These are phyloP conservation scores for Fusarium tupiense DNA, from an alignment of 2,329 filamentous ascomycete species.

Conservation along the genomic window DNA sequence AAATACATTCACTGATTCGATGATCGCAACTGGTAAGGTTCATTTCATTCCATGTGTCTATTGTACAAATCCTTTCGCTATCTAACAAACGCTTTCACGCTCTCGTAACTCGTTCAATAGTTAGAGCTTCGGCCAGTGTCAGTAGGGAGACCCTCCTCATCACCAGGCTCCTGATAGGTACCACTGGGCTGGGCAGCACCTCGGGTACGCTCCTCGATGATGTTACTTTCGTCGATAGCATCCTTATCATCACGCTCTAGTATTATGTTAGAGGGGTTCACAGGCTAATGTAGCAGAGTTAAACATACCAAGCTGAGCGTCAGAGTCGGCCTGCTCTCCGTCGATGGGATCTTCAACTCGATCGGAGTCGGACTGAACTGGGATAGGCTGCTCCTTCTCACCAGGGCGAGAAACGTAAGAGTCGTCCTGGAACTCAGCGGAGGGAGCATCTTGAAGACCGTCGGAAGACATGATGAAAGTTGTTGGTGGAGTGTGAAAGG, in stretches of 20 bases:
- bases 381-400: slow-evolving; percentile 32
- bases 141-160: slow-evolving; percentile 33
- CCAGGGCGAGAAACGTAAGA: slow-evolving; percentile 31
- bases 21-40: rapidly evolving
- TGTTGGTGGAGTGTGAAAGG: background rate
- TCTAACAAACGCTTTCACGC: background rate
- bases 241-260: slow-evolving; percentile 32
- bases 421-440: slow-evolving; percentile 24
- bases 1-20: too few species aligned
- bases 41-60: background rate
- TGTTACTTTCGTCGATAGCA: slow-evolving; percentile 32
- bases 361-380: slow-evolving; percentile 34
- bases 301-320: slow-evolving; percentile 31
- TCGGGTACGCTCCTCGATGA: slow-evolving; percentile 32
- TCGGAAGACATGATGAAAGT: slow-evolving; percentile 28
- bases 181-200: slow-evolving; percentile 27
- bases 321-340: slow-evolving; percentile 20
- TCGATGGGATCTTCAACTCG: slow-evolving; percentile 29
- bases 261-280: background rate
- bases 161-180: slow-evolving; percentile 32
- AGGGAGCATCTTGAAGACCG: slow-evolving; percentile 15
- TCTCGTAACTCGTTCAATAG: background rate
- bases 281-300: rapidly evolving
- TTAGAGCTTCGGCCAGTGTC: slow-evolving; percentile 31
- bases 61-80: background rate